A percentile compares a stretch with the other conserved stretches of the same genome.
phyloP scores from a whole-genome alignment of 768 basidiomycete species.

The Mycena rosella region DNA sequence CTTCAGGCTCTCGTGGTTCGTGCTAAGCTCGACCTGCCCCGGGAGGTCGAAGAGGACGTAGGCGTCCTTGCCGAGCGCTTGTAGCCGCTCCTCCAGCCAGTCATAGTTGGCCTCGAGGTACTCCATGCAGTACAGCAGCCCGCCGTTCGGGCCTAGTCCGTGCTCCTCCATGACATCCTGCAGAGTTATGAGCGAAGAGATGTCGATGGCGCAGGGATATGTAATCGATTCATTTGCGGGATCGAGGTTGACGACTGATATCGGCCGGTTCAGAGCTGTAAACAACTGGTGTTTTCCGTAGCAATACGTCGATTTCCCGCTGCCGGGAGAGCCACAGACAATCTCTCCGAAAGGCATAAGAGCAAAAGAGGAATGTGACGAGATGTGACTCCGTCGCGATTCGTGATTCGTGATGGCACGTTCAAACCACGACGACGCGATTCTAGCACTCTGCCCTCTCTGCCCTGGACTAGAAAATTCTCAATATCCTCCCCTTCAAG shows the following conservation, averaged over 20 bases:
- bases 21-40: conserved; percentile 97
- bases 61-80: conserved; percentile 75
- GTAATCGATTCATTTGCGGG: conserved; percentile 92
- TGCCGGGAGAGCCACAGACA: conserved; percentile 88
- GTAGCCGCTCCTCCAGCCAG: conserved; percentile 80
- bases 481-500: no score
- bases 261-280: conserved; percentile 85
- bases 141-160: conserved; percentile 94
- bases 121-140: conserved; percentile 96
- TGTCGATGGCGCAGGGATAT: conserved; percentile 92
- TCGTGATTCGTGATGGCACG: no score
- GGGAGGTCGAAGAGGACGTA: conserved; percentile 97
- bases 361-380: no score
- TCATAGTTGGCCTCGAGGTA: conserved; percentile 97
- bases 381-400: no score
- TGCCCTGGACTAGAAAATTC: no score
- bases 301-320: conserved; percentile 91
- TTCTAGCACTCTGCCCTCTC: no score
- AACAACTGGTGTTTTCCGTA: conserved; percentile 91
- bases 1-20: conserved; percentile 93
- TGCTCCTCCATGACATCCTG: conserved; percentile 88
- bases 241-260: conserved; percentile 94
- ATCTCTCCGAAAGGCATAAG: conserved; percentile 87
- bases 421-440: no score
- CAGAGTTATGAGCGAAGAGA: conserved; percentile 88